Base-by-base conservation (phyloP, 352 stramenopile species). In the Phytophthora tubulina region DNA sequence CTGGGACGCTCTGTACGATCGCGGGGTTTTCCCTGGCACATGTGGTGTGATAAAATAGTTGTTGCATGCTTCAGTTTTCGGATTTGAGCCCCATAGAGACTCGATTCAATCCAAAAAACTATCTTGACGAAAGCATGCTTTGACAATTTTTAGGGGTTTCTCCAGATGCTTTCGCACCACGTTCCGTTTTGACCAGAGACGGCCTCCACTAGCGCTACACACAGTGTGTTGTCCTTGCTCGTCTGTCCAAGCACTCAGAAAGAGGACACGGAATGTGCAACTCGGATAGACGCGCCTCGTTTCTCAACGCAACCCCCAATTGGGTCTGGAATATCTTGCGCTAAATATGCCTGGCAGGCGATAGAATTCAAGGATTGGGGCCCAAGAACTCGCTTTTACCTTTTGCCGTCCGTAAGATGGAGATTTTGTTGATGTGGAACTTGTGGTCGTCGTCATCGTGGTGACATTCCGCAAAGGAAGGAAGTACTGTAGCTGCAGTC, bases 191-290 rank as follows among this genome's bases (percentile, higher is more conserved):
- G 52, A 11, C 42, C 52, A 70, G 41, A 70, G 62, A 70, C 50
- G 21, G 60, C 32, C 36, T 33, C 11, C 1, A 8, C 10, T 31
- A 52, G 38, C 41, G 61, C 42, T 38, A 62, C 50, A 48, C 44
- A 55, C 50, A 62, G 49, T 32, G 50, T 48, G 49, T 54, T 45
- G 13, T 6, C 48, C 36, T 33, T 44, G 52, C 36, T 57, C 46
- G 46, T 52, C 31, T 49, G 39, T 21, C n/a, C 54, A 49, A 59
- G 63, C 63, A 71, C 63, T 60, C 21, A 49, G 48, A 64, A 71
- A 71, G 39, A 71, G 54, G 63, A 65, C 63, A 71, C 46, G 63
- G 63, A 71, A 65, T 71, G 63, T 56, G 52, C 63, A 71, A 13
- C 33, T 71, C 63, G 63, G 63, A 71, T 71, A 71, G 63, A 39